Evolutionary conservation across 495 filamentous ascomycete species (phyloP).

Genomic region (Lophiostoma macrostomum): DNA sequence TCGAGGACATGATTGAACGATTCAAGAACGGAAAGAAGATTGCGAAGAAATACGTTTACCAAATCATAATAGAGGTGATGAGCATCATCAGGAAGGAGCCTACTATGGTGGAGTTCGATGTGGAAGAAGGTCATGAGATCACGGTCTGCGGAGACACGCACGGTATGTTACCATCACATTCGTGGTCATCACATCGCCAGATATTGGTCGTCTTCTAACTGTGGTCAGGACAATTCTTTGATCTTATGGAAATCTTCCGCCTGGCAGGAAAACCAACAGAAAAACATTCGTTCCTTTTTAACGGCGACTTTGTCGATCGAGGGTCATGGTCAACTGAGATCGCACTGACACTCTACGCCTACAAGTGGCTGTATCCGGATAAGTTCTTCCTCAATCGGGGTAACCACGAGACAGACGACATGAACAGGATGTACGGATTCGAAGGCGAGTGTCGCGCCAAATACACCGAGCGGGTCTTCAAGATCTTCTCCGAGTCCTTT

Average conservation of each 20-base stretch:
- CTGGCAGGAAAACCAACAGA: constrained; percentile 81
- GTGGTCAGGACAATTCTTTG: constrained; percentile 84
- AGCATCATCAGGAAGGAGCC: constrained; percentile 87
- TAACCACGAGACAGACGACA: constrained; percentile 99
- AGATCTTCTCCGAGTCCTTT: constrained; percentile 97
- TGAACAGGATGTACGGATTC: constrained; percentile 98
- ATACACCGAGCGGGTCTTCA: constrained; percentile 94
- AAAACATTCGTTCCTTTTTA: constrained; percentile 92
- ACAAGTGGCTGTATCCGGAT: constrained; percentile 90
- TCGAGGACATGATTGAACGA: constrained; percentile 91
- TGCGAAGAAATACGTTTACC: constrained; percentile 94
- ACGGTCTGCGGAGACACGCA: constrained; percentile 99
- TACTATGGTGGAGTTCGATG: constrained; percentile 93
- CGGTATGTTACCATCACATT: constrained; percentile 62
- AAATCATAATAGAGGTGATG: constrained; percentile 86
- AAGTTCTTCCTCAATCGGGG: constrained; percentile 95
- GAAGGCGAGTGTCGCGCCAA: constrained; percentile 98
- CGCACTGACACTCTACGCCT: constrained; percentile 86
- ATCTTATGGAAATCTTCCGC: constrained; percentile 93
- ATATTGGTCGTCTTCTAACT: too few species aligned
- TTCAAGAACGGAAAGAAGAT: constrained; percentile 96
- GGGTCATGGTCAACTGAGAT: constrained; percentile 98
- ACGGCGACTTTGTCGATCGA: constrained; percentile 97
- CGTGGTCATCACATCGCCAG: too few species aligned
- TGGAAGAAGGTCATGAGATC: constrained; percentile 70